Conservation (phyloP, 331 rosid species). For the Malus hybrid region DNA sequence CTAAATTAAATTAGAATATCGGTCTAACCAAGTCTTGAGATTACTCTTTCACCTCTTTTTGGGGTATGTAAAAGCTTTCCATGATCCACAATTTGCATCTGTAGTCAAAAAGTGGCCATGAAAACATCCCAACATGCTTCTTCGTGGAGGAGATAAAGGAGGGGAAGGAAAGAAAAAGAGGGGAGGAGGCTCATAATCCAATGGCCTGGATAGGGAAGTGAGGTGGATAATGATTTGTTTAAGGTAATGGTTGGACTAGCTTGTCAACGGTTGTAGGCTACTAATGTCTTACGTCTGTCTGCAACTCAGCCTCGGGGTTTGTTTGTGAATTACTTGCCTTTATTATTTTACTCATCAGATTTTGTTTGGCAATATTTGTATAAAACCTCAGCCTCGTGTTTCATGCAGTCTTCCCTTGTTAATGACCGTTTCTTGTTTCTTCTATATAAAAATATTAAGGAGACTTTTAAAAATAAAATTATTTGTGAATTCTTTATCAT, state of each 20-base stretch:
- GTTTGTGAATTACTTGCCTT: not conserved
- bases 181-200: slow-evolving; percentile 33
- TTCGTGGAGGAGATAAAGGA: slow-evolving; percentile 33
- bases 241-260: slow-evolving; percentile 14
- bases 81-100: slow-evolving; percentile 49
- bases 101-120: slow-evolving; percentile 52
- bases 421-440: too few species aligned
- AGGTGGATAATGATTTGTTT: slow-evolving; percentile 28
- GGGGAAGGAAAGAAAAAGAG: slow-evolving; percentile 20
- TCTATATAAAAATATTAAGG: too few species aligned
- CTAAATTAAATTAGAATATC: too few species aligned
- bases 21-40: slow-evolving; percentile 21
- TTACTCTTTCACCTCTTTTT: slow-evolving; percentile 30
- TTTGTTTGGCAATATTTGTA: not conserved
- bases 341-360: not conserved
- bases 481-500: too few species aligned
- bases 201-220: slow-evolving; percentile 31
- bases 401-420: too few species aligned
- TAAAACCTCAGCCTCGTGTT: too few species aligned
- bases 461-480: too few species aligned
- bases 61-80: slow-evolving; percentile 33
- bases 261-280: slow-evolving; percentile 31
- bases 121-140: slow-evolving; percentile 41
- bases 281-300: slow-evolving; percentile 1
- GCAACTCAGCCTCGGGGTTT: slow-evolving; percentile 3